These are phyloP conservation scores for Monilinia vaccinii-corymbosi DNA, from an alignment of 2,329 filamentous ascomycete genomes.

Conservation along the genomic window DNA sequence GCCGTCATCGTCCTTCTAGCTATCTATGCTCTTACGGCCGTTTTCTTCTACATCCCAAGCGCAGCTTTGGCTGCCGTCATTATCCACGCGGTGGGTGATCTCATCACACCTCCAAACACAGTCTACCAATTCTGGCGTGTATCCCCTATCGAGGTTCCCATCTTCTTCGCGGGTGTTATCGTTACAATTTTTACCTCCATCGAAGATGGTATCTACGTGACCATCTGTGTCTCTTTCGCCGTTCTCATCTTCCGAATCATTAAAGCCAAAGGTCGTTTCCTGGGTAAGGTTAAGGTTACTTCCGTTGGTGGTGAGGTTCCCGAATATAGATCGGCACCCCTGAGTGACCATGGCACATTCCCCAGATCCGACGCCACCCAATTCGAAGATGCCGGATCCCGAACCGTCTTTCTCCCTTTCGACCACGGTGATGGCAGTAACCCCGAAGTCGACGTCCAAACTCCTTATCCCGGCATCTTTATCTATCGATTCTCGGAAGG, in stretches of 20 bases:
- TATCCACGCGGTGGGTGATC: slow-evolving; percentile 87
- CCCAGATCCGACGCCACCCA: slow-evolving; percentile 23
- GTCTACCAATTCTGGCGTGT: slow-evolving; percentile 95
- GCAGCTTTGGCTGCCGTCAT: slow-evolving; percentile 79
- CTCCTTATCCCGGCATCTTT: slow-evolving; percentile 84
- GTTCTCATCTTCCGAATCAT: slow-evolving; percentile 77
- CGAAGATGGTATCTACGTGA: slow-evolving; percentile 87
- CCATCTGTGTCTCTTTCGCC: slow-evolving; percentile 66
- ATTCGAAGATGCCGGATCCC: slow-evolving; percentile 39
- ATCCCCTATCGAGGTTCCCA: slow-evolving; percentile 78
- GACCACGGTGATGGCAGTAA: slow-evolving; percentile 87
- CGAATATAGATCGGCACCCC: slow-evolving; percentile 50
- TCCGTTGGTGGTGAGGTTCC: slow-evolving; percentile 54
- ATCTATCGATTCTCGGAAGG: slow-evolving; percentile 93
- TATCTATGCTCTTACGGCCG: slow-evolving; percentile 76
- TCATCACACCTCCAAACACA: slow-evolving; percentile 84
- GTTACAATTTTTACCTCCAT: slow-evolving; percentile 84
- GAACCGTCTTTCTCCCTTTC: slow-evolving; percentile 81
- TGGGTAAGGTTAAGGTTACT: slow-evolving; percentile 76
- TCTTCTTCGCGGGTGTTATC: slow-evolving; percentile 89
- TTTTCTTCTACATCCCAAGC: slow-evolving; percentile 90
- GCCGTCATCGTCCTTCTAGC: slow-evolving; percentile 78
- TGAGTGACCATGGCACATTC: slow-evolving; percentile 47
- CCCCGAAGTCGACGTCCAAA: slow-evolving; percentile 67
- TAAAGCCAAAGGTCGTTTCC: slow-evolving; percentile 72